These are phyloP conservation scores for Bisporella sp. DNA, from an alignment of 2,329 filamentous ascomycete species.

Conservation along the genomic window DNA sequence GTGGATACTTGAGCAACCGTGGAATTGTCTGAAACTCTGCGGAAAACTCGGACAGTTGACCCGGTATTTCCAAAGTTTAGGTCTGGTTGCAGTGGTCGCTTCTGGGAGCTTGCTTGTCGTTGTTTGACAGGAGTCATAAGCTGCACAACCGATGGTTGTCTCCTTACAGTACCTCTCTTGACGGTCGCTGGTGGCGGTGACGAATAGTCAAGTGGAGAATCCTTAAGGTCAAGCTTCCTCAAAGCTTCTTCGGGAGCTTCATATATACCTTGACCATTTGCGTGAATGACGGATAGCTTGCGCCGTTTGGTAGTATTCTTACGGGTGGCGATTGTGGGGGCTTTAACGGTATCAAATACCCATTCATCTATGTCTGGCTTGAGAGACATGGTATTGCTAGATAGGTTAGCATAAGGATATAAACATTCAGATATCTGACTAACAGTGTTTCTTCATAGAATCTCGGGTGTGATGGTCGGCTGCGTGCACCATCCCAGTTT, in stretches of 20 bases:
- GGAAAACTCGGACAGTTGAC: slow-evolving; percentile 87
- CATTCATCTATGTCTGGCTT: slow-evolving; percentile 74
- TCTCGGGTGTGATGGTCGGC: slow-evolving; percentile 62
- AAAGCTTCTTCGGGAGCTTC: slow-evolving; percentile 47
- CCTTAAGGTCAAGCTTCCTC: slow-evolving; percentile 53
- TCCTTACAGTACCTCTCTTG: slow-evolving; percentile 47
- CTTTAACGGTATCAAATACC: slow-evolving; percentile 92
- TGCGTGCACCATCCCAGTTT: slow-evolving; percentile 70
- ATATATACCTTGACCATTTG: slow-evolving; percentile 28
- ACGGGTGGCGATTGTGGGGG: slow-evolving; percentile 50
- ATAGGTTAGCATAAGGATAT: slow-evolving; percentile 13
- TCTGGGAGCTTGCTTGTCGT: slow-evolving; percentile 31
- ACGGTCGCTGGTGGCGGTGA: slow-evolving; percentile 50
- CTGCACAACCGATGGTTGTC: slow-evolving; percentile 30
- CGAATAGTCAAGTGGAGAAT: slow-evolving; percentile 49
- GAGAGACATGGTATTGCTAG: slow-evolving; percentile 55
- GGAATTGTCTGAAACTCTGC: slow-evolving; percentile 70
- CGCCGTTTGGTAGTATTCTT: slow-evolving; percentile 46
- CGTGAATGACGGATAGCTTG: slow-evolving; percentile 49
- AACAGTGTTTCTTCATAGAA: slow-evolving; percentile 91
- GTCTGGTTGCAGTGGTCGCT: slow-evolving; percentile 79
- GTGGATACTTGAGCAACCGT: slow-evolving; percentile 19
- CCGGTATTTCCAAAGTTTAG: slow-evolving; percentile 91
- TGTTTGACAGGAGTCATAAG: slow-evolving; percentile 24
- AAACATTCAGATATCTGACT: slow-evolving; percentile 17